Base-by-base conservation (phyloP, 2,329 filamentous ascomycete species). In the Fusarium tricinctum region DNA sequence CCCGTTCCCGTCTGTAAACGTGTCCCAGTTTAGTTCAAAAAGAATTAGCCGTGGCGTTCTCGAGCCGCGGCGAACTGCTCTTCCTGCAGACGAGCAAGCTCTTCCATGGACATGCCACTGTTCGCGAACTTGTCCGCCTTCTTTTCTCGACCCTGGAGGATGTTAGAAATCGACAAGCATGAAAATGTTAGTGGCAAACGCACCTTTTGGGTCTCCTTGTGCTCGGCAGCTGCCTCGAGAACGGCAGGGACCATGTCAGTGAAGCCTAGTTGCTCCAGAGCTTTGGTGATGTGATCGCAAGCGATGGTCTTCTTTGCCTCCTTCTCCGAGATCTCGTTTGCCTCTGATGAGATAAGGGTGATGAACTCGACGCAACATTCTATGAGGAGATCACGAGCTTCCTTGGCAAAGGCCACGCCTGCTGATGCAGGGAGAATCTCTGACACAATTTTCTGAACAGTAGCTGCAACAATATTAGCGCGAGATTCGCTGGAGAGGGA, bases 341-440 rank as follows among this genome's bases (percentile, higher is more conserved):
- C 96, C 82, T 99, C 95, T 47, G 93, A 97, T n/a, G 94, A 97
- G 73, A 99, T 92, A 75, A 99, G 88, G 19, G 96, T 98, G 80
- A 99, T 97, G 80, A 99, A 99, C 80, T 99, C 96, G 75, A 99
- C 95, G 77, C 96, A 99, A 83, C 96, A 98, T 83, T 98, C 96
- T 75, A 99, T 99, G 52, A 99, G 86, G 4, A 98, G 86, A 77
- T 99, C 96, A 63, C 96, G 91, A 14, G 95, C 94, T 75, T 99
- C 96, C 79, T 97, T 97, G 43, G 94, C 93, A 78, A 98, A 98
- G 3, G 92, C 91, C 66, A 97, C 88, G 50, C 93, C 93, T 15
- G 79, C 81, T 48, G 91, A 88, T 1, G 91, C 83, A 3, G 93
- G 90, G 2, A 99, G 87, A 74, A 99, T 97, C 79, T 99, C 96